Base-by-base conservation (phyloP, 805 yeast genomes). In the Wickerhamiella sorbophila region DNA sequence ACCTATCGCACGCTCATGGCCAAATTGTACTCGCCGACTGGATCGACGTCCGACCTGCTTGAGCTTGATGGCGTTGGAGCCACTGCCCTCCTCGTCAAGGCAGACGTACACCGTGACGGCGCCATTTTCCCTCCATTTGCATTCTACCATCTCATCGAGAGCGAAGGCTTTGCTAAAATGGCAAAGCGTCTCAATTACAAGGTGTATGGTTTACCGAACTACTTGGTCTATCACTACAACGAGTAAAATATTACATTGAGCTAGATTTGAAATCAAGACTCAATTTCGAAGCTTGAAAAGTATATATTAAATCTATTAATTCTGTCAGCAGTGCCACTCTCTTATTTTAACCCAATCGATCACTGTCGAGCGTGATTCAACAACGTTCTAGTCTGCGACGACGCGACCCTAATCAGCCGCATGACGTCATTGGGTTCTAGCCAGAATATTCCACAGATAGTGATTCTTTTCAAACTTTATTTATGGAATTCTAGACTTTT, bases 111-210 rank as follows among this genome's bases (percentile, higher is more conserved):
- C 63, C 73, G 98, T 59, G 98, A 91, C 61, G 99, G 99, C 40
- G 97, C 97, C 42, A 88, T 91, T 96, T 91, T 91, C 74, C 98
- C 99, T 15, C 83, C 93, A 39, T 91, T 91, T 74, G 91, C 98
- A 46, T 91, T 91, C 69, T 87, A 88, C 60, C 94, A 91, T 60
- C 70, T 91, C 60, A 86, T 91, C 49, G 98, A 91, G 66, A 87
- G 96, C 8, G 98, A 91, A 64, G 98, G 98, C 15, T 91, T 91
- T 63, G 96, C 71, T 77, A 81, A 56, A 62, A 91, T 91, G 97
- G 95, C 95, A 35, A 85, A 86, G 61, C 70, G 97, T 52, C 69
- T 91, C 48, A 94, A 94, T 26, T 87, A 91, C 62, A 82, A 79
- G 53, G 86, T 87, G 18, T 79, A 69, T 58, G 99, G 99, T 4